These are phyloP conservation scores for Fusarium udum DNA, from an alignment of 2,329 filamentous ascomycete genomes.

Conservation along the genomic window DNA sequence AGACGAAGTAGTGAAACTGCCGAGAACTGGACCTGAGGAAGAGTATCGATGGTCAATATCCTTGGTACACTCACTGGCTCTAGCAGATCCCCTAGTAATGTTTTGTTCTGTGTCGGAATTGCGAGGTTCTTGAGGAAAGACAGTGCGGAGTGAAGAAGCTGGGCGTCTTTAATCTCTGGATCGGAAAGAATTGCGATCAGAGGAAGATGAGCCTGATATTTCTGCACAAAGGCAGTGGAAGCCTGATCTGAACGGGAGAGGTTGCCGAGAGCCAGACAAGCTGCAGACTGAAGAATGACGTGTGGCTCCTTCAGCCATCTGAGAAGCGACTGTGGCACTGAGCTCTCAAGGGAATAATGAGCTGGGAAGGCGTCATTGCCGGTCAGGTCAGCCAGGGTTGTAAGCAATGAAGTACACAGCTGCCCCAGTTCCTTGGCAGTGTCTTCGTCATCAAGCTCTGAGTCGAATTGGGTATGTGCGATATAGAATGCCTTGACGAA, in stretches of 20 bases:
- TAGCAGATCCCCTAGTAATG: conserved; percentile 59
- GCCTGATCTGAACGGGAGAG: conserved; percentile 66
- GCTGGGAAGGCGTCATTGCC: conserved; percentile 58
- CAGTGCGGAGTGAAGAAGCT: conserved; percentile 66
- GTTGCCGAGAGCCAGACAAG: conserved; percentile 70
- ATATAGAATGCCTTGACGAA: conserved; percentile 61
- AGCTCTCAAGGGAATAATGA: conserved; percentile 54
- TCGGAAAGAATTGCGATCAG: conserved; percentile 58
- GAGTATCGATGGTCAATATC: conserved; percentile 62
- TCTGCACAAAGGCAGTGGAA: conserved; percentile 60
- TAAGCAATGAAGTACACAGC: conserved; percentile 61
- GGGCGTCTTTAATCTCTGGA: conserved; percentile 53
- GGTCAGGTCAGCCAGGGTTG: conserved; percentile 62
- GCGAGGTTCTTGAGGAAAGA: conserved; percentile 73
- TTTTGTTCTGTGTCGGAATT: conserved; percentile 65
- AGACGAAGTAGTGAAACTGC: conserved; percentile 67
- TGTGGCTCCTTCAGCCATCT: conserved; percentile 58
- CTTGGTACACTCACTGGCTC: conserved; percentile 58
- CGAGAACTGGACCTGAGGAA: conserved; percentile 67
- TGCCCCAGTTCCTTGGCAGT: conserved; percentile 55
- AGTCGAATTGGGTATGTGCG: conserved; percentile 55
- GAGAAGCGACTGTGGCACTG: conserved; percentile 54
- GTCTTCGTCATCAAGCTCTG: conserved; percentile 58
- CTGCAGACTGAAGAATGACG: conserved; percentile 62
- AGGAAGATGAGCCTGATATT: conserved; percentile 52